These are phyloP conservation scores for Sclerotinia borealis DNA, from an alignment of 2,329 filamentous ascomycete genomes.

Conservation along the genomic window DNA sequence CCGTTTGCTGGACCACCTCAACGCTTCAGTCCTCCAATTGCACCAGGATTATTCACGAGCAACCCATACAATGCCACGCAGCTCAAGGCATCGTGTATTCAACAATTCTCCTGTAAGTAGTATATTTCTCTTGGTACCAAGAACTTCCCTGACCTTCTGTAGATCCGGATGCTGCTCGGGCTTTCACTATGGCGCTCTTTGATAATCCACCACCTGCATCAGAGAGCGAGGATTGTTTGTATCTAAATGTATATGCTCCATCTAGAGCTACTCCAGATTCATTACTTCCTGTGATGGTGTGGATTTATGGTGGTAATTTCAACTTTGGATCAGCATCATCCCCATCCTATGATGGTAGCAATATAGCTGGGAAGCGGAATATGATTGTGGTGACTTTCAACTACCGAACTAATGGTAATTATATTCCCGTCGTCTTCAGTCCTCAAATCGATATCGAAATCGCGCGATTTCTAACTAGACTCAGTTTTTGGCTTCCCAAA, in stretches of 20 bases:
- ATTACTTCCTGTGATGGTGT: constrained; percentile 54
- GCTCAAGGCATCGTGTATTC: background rate
- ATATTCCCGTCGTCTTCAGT: no score
- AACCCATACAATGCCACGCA: constrained; percentile 6
- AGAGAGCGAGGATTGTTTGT: constrained; percentile 56
- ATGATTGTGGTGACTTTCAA: constrained; percentile 20
- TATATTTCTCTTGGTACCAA: no score
- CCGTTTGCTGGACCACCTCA: constrained; percentile 67
- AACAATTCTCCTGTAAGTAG: constrained; percentile 6
- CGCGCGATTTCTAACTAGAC: background rate
- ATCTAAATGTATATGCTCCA: constrained; percentile 54
- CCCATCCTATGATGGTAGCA: constrained; percentile 16
- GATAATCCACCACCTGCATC: background rate
- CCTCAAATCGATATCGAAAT: background rate
- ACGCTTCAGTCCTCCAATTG: constrained; percentile 58
- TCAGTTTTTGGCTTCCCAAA: constrained; percentile 9
- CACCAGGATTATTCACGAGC: background rate
- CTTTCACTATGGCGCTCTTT: background rate
- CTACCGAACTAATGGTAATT: constrained; percentile 12
- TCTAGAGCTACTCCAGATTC: background rate
- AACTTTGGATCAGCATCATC: constrained; percentile 14
- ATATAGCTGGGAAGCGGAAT: constrained; percentile 16
- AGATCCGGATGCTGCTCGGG: background rate
- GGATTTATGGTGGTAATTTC: constrained; percentile 58
- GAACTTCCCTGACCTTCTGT: background rate